Evolutionary conservation across 129 eudicot genomes (phyloP).

Genomic region (Chrysanthemum lavandulifolium): DNA sequence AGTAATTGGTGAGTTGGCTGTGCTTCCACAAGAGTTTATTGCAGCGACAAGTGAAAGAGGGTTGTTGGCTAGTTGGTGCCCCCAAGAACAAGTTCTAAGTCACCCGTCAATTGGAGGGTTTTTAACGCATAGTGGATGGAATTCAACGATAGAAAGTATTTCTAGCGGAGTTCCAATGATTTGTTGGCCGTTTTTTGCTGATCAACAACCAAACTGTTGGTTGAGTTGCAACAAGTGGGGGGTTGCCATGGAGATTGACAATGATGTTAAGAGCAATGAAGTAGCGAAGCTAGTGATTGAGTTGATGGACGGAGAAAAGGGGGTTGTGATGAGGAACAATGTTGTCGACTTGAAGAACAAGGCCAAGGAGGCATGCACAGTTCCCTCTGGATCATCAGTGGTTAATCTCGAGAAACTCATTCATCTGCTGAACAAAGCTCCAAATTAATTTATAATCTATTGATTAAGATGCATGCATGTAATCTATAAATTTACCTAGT

Average conservation of each 20-base stretch:
- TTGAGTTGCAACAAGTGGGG: slow-evolving; percentile 32
- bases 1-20: slow-evolving; percentile 25
- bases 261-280: slow-evolving; percentile 23
- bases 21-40: slow-evolving; percentile 28
- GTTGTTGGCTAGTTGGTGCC: slow-evolving; percentile 36
- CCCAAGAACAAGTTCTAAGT: slow-evolving; percentile 37
- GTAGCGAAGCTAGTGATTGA: slow-evolving; percentile 34
- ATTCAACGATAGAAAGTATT: slow-evolving; percentile 33
- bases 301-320: slow-evolving; percentile 39
- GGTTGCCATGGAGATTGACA: slow-evolving; percentile 33
- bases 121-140: slow-evolving; percentile 41
- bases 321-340: slow-evolving; percentile 25
- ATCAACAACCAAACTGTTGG: slow-evolving; percentile 39
- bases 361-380: slow-evolving; percentile 33
- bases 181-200: slow-evolving; percentile 40
- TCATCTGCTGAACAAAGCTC: background rate
- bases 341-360: slow-evolving; percentile 26
- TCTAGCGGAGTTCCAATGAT: slow-evolving; percentile 39
- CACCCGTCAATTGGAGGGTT: slow-evolving; percentile 32
- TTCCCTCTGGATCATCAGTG: slow-evolving; percentile 33
- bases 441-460: background rate
- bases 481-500: too few relatives aligned
- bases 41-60: slow-evolving; percentile 30
- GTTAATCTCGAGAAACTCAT: slow-evolving; percentile 31
- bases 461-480: too few relatives aligned